A percentile compares a stretch with the other conserved stretches of the same genome.
These are phyloP conservation scores for Papiliotrema nemorosa DNA, from an alignment of 1,284 basidiomycete species.

Conservation along the genomic window DNA sequence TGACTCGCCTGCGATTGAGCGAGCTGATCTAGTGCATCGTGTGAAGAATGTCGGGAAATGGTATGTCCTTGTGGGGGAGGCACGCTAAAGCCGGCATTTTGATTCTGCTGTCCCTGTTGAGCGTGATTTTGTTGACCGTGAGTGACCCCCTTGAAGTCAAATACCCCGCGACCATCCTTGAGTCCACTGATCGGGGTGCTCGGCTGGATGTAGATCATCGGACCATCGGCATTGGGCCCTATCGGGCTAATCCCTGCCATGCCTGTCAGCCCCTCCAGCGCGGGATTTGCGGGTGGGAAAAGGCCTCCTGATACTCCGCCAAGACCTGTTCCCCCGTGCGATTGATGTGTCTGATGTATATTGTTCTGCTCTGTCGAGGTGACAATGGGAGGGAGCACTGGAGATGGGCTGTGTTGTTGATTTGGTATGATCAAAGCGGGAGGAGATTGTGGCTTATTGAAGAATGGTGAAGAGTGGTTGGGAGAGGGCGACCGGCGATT, in stretches of 20 bases:
- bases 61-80: conserved; percentile 12
- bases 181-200: conserved; percentile 49
- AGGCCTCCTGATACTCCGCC: conserved; percentile 18
- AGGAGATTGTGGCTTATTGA: conserved; percentile 47
- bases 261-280: conserved; percentile 39
- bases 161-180: conserved; percentile 43
- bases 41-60: conserved; percentile 8
- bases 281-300: conserved; percentile 39
- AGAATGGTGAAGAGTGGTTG: conserved; percentile 30
- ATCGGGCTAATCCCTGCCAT: conserved; percentile 48
- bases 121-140: conserved; percentile 30
- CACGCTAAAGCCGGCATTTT: conserved; percentile 12
- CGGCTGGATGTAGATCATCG: conserved; percentile 50
- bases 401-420: conserved; percentile 26
- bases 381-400: conserved; percentile 34
- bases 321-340: not conserved
- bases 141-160: conserved; percentile 25
- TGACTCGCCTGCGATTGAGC: not conserved
- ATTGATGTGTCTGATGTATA: conserved; percentile 6
- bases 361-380: conserved; percentile 13
- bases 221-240: conserved; percentile 44
- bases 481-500: conserved; percentile 17
- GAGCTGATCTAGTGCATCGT: conserved; percentile 7
- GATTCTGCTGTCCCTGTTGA: conserved; percentile 9
- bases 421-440: conserved; percentile 47